Evolutionary conservation across 2,329 filamentous ascomycete genomes (phyloP).

Genomic region (Orbilia blumenaviensis): DNA sequence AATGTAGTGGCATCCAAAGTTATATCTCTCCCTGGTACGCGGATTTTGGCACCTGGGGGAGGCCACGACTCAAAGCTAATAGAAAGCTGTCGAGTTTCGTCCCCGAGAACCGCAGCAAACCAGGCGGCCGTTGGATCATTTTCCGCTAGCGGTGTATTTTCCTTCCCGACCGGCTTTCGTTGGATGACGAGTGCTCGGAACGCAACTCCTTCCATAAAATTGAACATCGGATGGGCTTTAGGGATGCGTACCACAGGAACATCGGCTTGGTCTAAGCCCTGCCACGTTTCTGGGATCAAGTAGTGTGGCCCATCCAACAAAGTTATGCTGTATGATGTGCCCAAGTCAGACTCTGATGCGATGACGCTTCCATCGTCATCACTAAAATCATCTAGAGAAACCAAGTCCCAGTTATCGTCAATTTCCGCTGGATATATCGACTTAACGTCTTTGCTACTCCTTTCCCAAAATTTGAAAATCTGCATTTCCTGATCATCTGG

Average conservation of each 20-base stretch:
- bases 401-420: neutral
- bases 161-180: neutral
- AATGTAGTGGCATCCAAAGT: neutral
- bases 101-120: neutral
- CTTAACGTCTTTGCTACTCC: too few species aligned
- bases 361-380: neutral
- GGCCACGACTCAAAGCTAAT: neutral
- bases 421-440: neutral
- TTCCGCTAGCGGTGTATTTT: neutral
- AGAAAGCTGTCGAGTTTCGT: neutral
- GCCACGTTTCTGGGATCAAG: neutral
- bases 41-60: neutral
- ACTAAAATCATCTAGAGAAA: neutral
- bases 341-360: neutral
- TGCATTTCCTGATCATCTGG: too few species aligned
- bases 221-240: neutral
- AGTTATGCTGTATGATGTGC: neutral
- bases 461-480: too few species aligned
- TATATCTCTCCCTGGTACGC: neutral
- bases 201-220: neutral
- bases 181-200: neutral
- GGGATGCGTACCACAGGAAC: neutral
- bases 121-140: neutral
- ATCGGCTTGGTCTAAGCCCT: neutral
- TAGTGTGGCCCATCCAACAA: neutral